phyloP scores from a whole-genome alignment of 352 stramenopile species.

The Pythium sp. region DNA sequence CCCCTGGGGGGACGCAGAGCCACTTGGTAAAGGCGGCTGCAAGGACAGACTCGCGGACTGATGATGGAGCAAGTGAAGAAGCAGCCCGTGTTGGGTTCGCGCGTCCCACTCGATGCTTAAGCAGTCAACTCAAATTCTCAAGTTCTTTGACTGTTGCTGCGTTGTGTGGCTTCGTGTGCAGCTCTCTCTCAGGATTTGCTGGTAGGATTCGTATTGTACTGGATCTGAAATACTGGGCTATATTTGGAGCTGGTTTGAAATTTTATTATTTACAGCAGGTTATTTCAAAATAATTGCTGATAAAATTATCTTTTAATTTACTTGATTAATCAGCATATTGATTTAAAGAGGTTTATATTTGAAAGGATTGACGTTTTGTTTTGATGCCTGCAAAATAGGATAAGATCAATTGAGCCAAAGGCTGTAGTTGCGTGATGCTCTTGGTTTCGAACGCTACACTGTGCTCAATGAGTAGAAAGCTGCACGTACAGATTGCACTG shows the following conservation, averaged over 20 bases:
- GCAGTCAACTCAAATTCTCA: not conserved
- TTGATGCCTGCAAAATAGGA: too few species aligned
- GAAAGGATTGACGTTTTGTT: not conserved
- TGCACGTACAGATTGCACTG: not conserved
- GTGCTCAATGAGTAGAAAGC: not conserved
- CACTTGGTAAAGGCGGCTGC: slow-evolving; percentile 1
- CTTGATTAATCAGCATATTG: not conserved
- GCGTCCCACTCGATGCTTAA: slow-evolving; percentile 1
- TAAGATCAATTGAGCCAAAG: not conserved
- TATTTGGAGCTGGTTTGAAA: not conserved
- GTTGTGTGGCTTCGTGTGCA: slow-evolving; percentile 2
- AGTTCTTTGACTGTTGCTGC: not conserved
- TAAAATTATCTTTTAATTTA: too few species aligned
- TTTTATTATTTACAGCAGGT: not conserved
- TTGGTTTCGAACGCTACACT: not conserved
- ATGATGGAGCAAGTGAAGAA: not conserved
- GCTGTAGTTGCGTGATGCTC: not conserved
- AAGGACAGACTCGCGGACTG: not conserved
- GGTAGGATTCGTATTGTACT: not conserved
- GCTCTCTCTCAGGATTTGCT: slow-evolving; percentile 1
- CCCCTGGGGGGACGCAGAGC: not conserved
- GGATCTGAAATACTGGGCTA: not conserved
- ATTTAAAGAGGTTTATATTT: not conserved
- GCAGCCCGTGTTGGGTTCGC: not conserved
- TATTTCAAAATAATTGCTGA: not conserved